A percentile compares a stretch with the other conserved stretches of the same genome.
Evolutionary conservation across 2,329 filamentous ascomycete species (phyloP).

Genomic region (Colletotrichum cereale): DNA sequence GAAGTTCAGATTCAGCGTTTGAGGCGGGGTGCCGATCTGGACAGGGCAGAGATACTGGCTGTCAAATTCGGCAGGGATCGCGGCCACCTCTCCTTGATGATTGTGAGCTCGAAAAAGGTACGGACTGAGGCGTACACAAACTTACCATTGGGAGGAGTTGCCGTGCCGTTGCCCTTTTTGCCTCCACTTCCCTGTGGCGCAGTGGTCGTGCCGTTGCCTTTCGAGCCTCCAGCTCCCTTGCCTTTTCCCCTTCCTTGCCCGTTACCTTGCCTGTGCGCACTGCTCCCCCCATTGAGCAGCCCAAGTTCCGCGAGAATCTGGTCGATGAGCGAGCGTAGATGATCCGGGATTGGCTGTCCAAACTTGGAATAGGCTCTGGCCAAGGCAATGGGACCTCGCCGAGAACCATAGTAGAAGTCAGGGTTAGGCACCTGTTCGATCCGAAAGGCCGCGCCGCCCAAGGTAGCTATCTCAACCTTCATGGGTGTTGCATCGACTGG

Average conservation of each 20-base stretch:
- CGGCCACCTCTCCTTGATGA: slow-evolving; percentile 52
- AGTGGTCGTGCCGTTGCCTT: slow-evolving; percentile 26
- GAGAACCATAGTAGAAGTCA: slow-evolving; percentile 48
- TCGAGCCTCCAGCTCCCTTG: slow-evolving; percentile 18
- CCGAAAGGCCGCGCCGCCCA: slow-evolving; percentile 56
- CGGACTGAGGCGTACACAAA: background rate
- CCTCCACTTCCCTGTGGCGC: slow-evolving; percentile 5
- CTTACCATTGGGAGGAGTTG: slow-evolving; percentile 20
- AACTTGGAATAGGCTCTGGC: slow-evolving; percentile 56
- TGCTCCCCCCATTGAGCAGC: slow-evolving; percentile 39
- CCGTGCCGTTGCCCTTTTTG: slow-evolving; percentile 17
- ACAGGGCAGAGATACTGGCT: slow-evolving; percentile 69
- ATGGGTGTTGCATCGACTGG: slow-evolving; percentile 47
- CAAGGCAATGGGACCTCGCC: slow-evolving; percentile 53
- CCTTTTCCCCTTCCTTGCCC: slow-evolving; percentile 14
- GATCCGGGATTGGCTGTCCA: slow-evolving; percentile 50
- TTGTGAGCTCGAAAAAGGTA: slow-evolving; percentile 34
- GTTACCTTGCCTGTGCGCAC: slow-evolving; percentile 5
- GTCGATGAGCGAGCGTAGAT: slow-evolving; percentile 50
- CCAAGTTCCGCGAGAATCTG: slow-evolving; percentile 51
- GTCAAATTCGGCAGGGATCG: slow-evolving; percentile 61
- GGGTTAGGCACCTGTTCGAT: slow-evolving; percentile 55
- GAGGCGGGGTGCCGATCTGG: slow-evolving; percentile 63
- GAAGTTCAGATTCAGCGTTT: slow-evolving; percentile 55
- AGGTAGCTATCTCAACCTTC: slow-evolving; percentile 50